phyloP scores from a whole-genome alignment of 2,329 filamentous ascomycete genomes.

The Rhynchosporium graminicola region DNA sequence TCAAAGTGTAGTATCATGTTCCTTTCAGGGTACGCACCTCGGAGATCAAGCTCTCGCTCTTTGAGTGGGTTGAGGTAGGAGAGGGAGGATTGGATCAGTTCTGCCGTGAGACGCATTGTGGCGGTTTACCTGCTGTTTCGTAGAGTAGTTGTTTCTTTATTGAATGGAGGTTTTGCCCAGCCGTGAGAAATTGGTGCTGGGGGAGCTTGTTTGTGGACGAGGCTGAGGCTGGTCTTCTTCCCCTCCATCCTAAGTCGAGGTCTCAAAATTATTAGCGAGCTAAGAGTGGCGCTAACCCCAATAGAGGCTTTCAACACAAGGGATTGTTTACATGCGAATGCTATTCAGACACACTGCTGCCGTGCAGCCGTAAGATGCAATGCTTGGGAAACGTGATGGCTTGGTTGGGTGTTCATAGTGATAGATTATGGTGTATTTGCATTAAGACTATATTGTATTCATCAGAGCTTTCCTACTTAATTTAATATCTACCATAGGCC shows the following conservation, averaged over 20 bases:
- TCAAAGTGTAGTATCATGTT: conserved; percentile 89
- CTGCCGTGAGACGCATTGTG: conserved; percentile 88
- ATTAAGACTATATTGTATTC: background rate
- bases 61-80: conserved; percentile 99
- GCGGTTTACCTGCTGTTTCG: conserved; percentile 24
- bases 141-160: background rate
- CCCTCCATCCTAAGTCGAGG: conserved; percentile 13
- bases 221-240: conserved; percentile 21
- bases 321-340: conserved; percentile 4
- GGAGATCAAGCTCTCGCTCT: conserved; percentile 97
- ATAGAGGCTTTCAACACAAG: conserved; percentile 19
- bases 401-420: background rate
- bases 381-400: background rate
- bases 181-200: conserved; percentile 11
- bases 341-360: background rate
- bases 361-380: background rate
- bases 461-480: background rate
- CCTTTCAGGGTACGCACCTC: conserved; percentile 94
- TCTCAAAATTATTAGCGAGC: conserved; percentile 20
- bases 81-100: conserved; percentile 90
- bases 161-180: background rate
- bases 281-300: conserved; percentile 21
- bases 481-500: conserved; percentile 16
- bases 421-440: conserved; percentile 12
- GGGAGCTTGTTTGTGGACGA: conserved; percentile 14